Percentiles rank a stretch among this genome's conserved stretches.
These are phyloP conservation scores for Erythrophleum fordii DNA, from an alignment of 306 rosid species.

Conservation along the genomic window DNA sequence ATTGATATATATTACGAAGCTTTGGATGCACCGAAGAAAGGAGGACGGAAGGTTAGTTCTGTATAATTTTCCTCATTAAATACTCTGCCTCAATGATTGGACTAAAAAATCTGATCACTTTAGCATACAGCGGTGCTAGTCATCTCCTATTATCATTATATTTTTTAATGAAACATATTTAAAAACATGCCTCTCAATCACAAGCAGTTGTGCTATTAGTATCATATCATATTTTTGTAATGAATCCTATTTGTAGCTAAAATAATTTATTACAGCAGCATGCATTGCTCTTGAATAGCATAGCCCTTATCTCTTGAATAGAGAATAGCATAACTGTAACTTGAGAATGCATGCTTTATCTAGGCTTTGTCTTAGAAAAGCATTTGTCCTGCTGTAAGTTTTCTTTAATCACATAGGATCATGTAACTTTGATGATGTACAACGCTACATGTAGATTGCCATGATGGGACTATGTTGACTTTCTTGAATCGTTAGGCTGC, in stretches of 20 bases:
- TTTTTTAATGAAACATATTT: not conserved
- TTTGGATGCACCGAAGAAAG: slow-evolving; percentile 76
- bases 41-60: slow-evolving; percentile 70
- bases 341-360: too few species aligned
- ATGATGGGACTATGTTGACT: not conserved
- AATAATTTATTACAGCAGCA: not conserved
- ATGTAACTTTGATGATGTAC: too few species aligned
- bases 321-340: too few species aligned
- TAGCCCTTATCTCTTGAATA: not conserved
- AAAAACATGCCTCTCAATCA: too few species aligned
- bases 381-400: too few species aligned
- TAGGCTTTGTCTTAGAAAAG: too few species aligned
- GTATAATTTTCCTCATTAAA: slow-evolving; percentile 18
- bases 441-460: too few species aligned
- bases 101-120: not conserved
- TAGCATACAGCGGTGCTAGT: not conserved
- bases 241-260: not conserved
- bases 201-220: too few species aligned
- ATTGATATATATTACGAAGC: slow-evolving; percentile 72
- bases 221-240: too few species aligned
- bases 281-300: not conserved
- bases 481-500: not conserved
- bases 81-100: not conserved
- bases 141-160: not conserved
- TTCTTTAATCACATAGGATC: too few species aligned